Conservation (phyloP, 1,139 yeast genomes). For the Spencermartinsiella ligniputridi region DNA sequence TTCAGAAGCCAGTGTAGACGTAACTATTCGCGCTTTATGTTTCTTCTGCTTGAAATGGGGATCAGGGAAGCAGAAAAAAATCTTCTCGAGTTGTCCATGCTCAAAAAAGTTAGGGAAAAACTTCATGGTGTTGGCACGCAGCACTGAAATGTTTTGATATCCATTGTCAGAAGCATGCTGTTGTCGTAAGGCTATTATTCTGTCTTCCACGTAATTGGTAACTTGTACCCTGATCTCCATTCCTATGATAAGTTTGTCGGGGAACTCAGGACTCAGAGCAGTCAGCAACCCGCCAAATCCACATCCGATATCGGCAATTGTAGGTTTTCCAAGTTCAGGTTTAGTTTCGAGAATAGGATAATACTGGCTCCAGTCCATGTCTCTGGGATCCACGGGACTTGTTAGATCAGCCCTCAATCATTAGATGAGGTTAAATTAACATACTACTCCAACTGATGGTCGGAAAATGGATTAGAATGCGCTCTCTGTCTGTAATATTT, state of each 20-base stretch:
- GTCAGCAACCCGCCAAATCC: constrained; percentile 93
- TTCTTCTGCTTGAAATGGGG: constrained; percentile 97
- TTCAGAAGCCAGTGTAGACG: constrained; percentile 81
- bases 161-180: constrained; percentile 36
- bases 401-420: neutral
- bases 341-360: constrained; percentile 47
- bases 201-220: constrained; percentile 92
- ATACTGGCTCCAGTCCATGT: constrained; percentile 80
- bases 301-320: constrained; percentile 95
- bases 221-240: constrained; percentile 98
- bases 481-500: constrained; percentile 94
- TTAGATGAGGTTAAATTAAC: constrained; percentile 6
- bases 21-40: constrained; percentile 94
- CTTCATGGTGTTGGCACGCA: constrained; percentile 94
- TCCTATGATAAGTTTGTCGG: constrained; percentile 72
- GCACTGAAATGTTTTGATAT: constrained; percentile 81
- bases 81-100: constrained; percentile 68
- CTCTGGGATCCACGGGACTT: constrained; percentile 65
- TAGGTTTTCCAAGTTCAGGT: constrained; percentile 48
- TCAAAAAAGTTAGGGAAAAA: constrained; percentile 89
- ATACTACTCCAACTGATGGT: constrained; percentile 77
- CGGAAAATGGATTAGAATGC: constrained; percentile 96
- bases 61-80: constrained; percentile 98
- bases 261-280: constrained; percentile 72
- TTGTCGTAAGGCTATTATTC: constrained; percentile 81